Conservation (phyloP, 1,284 basidiomycete genomes). For the Irpex lacteus region DNA sequence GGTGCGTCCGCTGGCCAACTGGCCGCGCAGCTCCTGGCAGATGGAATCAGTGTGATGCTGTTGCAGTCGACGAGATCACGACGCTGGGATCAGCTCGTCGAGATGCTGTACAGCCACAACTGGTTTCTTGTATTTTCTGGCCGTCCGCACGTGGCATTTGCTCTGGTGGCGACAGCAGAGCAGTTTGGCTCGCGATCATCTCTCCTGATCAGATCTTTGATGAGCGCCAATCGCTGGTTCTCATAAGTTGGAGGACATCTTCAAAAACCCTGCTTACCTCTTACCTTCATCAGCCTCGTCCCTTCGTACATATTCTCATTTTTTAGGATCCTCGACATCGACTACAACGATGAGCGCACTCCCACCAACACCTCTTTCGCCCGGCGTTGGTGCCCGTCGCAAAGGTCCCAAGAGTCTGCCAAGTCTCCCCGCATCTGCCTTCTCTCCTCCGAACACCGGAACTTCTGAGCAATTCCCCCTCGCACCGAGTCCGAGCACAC, state of each 20-base stretch:
- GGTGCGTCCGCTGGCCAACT: background rate
- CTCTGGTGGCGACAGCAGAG: no score
- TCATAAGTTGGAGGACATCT: background rate
- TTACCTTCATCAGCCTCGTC: background rate
- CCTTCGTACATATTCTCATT: background rate
- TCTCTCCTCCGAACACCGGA: constrained; percentile 64
- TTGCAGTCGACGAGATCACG: background rate
- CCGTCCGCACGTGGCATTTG: no score
- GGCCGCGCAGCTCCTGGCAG: background rate
- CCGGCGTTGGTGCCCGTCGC: constrained; percentile 47
- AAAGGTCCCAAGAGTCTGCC: constrained; percentile 64
- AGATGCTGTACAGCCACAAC: background rate
- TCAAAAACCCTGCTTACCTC: background rate
- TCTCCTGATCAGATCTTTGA: background rate
- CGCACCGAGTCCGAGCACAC: constrained; percentile 63
- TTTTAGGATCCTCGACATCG: background rate
- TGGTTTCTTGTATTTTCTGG: no score
- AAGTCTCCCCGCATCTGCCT: constrained; percentile 67
- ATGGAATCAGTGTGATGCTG: background rate
- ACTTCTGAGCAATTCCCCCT: constrained; percentile 64
- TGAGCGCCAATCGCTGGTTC: background rate
- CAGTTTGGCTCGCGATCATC: background rate
- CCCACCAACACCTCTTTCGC: constrained; percentile 35
- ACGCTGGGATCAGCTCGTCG: background rate
- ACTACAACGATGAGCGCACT: constrained; percentile 26